A percentile compares a stretch with the other conserved stretches of the same genome.
phyloP scores from a whole-genome alignment of 257 asterid genomes.

The Solanum gracilifrons region DNA sequence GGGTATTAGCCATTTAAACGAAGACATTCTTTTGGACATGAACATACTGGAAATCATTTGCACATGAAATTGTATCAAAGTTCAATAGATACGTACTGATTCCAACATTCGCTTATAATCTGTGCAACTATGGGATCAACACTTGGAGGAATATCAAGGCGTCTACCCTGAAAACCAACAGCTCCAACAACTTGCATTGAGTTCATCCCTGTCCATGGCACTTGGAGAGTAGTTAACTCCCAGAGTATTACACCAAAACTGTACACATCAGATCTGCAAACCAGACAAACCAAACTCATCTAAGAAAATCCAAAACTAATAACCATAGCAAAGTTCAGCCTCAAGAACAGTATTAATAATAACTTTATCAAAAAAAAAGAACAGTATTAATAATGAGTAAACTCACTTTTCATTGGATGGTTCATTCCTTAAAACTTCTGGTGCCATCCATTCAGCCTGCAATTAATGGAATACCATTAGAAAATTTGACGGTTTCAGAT shows the following conservation, averaged over 20 bases:
- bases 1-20: neutral
- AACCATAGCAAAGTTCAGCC: neutral
- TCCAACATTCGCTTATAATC: constrained; percentile 78
- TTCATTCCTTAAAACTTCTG: constrained; percentile 91
- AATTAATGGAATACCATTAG: constrained; percentile 7
- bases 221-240: constrained; percentile 87
- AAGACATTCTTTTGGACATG: neutral
- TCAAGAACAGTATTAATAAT: neutral
- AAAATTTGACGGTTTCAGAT: neutral
- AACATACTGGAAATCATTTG: neutral
- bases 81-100: constrained; percentile 36
- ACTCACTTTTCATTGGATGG: constrained; percentile 95
- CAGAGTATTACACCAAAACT: constrained; percentile 93
- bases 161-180: constrained; percentile 90
- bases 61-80: neutral
- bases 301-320: constrained; percentile 1
- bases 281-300: neutral
- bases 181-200: constrained; percentile 99
- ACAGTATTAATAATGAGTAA: neutral
- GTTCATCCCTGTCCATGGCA: constrained; percentile 95
- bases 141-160: constrained; percentile 58
- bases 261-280: constrained; percentile 84
- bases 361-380: no score
- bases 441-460: constrained; percentile 99
- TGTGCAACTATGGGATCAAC: constrained; percentile 73